Base-by-base conservation (phyloP, 1,139 yeast genomes). In the Scheffersomyces titani region DNA sequence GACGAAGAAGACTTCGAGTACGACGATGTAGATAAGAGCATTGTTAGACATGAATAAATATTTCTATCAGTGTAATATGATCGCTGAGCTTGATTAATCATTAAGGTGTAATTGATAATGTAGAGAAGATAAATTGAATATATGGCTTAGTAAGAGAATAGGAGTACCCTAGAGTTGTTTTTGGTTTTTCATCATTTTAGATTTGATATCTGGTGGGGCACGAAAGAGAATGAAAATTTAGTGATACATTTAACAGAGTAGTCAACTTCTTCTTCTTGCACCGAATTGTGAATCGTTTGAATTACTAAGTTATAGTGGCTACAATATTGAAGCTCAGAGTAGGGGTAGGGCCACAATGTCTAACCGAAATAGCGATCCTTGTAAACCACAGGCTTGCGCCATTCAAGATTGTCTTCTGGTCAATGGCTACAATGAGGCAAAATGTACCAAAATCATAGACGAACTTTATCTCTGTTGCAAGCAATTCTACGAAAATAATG, bases 331-430 rank as follows among this genome's bases (percentile, higher is more conserved):
- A 30, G 40, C 11, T 9, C 16, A 30, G 40, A 11, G 13, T 30
- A 4, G 11, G 13, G 40, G 16, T 30, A n/a, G n/a, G n/a, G 40
- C 11, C 24, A 30, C 13, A 30, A 46, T 46, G 49, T 46, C 49
- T 19, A 19, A 9, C 13, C 20, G 16, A 46, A 46, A 46, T 9
- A 46, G 49, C n/a, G 49, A 46, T 46, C 49, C 89, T 1, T 88
- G 92, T 69, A 86, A 87, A 64, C 78, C 88, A 2, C 79, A 85
- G 61, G 92, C 92, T 6, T 88, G 92, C 73, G 85, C 84, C 6
- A 88, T 88, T 30, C 92, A 88, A 68, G 80, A 87, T 73, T 88
- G 93, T 64, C 70, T 88, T 40, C 75, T 77, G 55, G 65, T 70
- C 18, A 80, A 78, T 61, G 81, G 82, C 44, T 88, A 83, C 68